These are phyloP conservation scores for Leccinum rimulosum DNA, from an alignment of 768 basidiomycete species.

Conservation along the genomic window DNA sequence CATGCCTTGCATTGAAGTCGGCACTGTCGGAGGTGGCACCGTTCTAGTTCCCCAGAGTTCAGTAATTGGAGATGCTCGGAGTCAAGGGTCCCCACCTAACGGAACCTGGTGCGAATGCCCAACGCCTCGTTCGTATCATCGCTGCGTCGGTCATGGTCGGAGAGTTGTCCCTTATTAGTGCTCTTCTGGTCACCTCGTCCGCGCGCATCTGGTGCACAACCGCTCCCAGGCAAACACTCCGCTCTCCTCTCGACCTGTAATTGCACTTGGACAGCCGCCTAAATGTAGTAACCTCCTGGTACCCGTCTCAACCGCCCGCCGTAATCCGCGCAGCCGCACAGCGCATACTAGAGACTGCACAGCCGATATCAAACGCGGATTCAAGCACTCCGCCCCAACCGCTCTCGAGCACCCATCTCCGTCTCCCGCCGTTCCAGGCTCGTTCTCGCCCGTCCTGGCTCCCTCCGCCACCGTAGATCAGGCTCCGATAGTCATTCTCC, in stretches of 20 bases:
- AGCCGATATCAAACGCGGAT: no score
- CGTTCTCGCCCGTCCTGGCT: background rate
- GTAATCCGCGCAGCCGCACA: no score
- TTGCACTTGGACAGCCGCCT: no score
- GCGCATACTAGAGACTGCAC: no score
- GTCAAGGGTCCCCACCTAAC: constrained; percentile 86
- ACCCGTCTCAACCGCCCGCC: no score
- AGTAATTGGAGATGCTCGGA: constrained; percentile 90
- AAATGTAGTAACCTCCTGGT: no score
- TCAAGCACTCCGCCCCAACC: no score
- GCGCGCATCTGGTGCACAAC: constrained; percentile 92
- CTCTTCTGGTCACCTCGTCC: constrained; percentile 91
- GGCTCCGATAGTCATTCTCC: background rate
- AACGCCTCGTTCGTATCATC: constrained; percentile 85
- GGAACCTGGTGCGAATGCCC: constrained; percentile 86
- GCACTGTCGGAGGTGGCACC: constrained; percentile 96
- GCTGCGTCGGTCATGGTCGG: constrained; percentile 96
- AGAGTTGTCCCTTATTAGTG: constrained; percentile 87
- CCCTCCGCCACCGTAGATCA: no score
- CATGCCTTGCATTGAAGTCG: constrained; percentile 99
- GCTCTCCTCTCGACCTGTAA: constrained; percentile 55
- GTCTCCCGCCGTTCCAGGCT: no score
- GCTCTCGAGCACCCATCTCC: no score
- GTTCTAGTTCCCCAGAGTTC: constrained; percentile 86
- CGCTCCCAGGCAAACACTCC: constrained; percentile 82